A percentile compares a stretch with the other conserved stretches of the same genome.
These are phyloP conservation scores for Arthrocladium fulminans DNA, from an alignment of 2,329 filamentous ascomycete genomes.

Conservation along the genomic window DNA sequence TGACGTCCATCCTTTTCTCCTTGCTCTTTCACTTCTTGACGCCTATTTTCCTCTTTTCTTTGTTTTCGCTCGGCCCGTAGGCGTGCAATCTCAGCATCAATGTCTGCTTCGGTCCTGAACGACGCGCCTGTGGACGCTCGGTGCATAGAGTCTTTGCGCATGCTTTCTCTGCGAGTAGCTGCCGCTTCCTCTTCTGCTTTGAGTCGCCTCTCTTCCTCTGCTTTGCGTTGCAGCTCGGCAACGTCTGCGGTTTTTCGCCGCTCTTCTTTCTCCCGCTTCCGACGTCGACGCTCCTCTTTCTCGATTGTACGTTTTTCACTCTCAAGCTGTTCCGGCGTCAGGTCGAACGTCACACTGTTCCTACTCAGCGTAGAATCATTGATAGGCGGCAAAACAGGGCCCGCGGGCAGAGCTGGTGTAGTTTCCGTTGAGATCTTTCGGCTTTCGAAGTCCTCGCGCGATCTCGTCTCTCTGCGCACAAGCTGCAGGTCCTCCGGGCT, in stretches of 20 bases:
- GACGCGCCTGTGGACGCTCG: conserved; percentile 9
- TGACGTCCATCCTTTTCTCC: conserved; percentile 23
- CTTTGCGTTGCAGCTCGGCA: conserved; percentile 12
- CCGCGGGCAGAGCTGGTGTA: conserved; percentile 7
- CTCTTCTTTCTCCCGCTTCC: conserved; percentile 18
- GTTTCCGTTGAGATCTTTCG: neutral
- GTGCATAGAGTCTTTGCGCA: neutral
- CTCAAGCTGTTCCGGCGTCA: conserved; percentile 48
- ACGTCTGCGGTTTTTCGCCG: conserved; percentile 10
- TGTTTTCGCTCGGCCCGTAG: conserved; percentile 19
- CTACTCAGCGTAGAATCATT: conserved; percentile 36
- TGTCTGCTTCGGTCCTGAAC: conserved; percentile 16
- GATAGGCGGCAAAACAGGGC: conserved; percentile 29
- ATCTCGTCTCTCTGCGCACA: conserved; percentile 29
- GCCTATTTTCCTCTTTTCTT: conserved; percentile 12
- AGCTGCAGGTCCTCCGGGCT: conserved; percentile 6
- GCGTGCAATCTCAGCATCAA: conserved; percentile 20
- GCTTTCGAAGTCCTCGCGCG: conserved; percentile 6
- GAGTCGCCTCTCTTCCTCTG: conserved; percentile 1
- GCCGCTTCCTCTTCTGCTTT: neutral
- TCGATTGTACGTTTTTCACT: conserved; percentile 33
- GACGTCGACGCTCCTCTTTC: conserved; percentile 23
- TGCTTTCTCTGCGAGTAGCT: neutral
- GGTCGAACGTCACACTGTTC: conserved; percentile 50
- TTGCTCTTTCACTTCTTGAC: conserved; percentile 10